A percentile compares a stretch with the other conserved stretches of the same genome.
Evolutionary conservation across 805 yeast species (phyloP).

Genomic region (Hanseniaspora taiwanica): DNA sequence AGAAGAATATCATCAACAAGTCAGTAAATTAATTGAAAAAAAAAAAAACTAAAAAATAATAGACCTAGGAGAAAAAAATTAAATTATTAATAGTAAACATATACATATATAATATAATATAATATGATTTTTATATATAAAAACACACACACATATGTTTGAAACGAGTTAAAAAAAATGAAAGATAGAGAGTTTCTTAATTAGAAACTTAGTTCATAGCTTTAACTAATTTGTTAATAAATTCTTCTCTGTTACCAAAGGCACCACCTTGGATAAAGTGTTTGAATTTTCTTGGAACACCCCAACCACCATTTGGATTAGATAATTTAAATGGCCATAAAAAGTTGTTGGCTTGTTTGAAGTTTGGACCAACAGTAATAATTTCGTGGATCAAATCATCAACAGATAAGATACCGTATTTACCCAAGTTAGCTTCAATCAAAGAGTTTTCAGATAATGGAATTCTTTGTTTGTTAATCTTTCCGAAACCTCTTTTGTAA

Average conservation of each 20-base stretch:
- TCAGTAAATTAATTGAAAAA: neutral
- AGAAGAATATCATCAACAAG: neutral
- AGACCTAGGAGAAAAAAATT: too few relatives aligned
- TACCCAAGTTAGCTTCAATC: constrained; percentile 79
- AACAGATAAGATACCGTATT: constrained; percentile 82
- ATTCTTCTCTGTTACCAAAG: constrained; percentile 95
- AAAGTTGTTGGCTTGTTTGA: constrained; percentile 97
- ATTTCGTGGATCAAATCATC: constrained; percentile 96
- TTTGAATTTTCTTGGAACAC: constrained; percentile 91
- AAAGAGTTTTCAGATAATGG: constrained; percentile 78
- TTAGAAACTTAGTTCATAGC: constrained; percentile 76
- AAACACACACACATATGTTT: neutral
- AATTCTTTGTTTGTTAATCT: constrained; percentile 91
- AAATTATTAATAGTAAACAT: too few relatives aligned
- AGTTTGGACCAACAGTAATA: constrained; percentile 94
- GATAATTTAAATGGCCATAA: constrained; percentile 96
- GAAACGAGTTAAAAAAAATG: neutral
- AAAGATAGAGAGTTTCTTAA: neutral
- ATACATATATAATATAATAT: neutral
- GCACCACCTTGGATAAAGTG: constrained; percentile 97
- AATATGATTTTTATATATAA: too few relatives aligned
- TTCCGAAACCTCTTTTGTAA: constrained; percentile 98
- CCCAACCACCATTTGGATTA: constrained; percentile 97
- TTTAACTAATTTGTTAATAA: constrained; percentile 88
- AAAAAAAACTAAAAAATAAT: neutral